Base-by-base conservation (phyloP, 352 stramenopile genomes). In the Globisporangium emineosum region DNA sequence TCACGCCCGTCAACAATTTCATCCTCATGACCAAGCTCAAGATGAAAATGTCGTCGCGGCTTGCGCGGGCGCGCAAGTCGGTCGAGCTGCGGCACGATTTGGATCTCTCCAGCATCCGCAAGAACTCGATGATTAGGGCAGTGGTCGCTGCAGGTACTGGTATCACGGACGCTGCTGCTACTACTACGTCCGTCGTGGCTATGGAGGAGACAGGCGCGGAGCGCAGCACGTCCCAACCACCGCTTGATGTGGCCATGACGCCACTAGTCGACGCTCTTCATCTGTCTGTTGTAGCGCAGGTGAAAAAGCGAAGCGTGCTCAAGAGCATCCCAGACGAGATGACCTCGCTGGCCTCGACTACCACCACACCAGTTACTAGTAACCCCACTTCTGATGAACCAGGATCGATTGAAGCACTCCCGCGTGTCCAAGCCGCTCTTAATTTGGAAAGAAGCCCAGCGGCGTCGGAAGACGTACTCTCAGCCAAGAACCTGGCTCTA, bases 1-100 rank as follows among this genome's bases (percentile, higher is more conserved):
- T 93, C 66, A 93, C 81, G 10, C 83, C 83, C 1, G 73, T 91
- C 13, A 93, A 93, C 64, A 93, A 91, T 65, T 90, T 93, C 62
- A 83, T 93, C 27, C 72, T 93, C 35, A 87, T 91, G 65, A 81
- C 76, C 23, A 84, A 84, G 32, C 73, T 93, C 61, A 93, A 93
- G 57, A 81, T 93, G 65, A 87, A 84, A 51, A 86, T 90, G 77
- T 78, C 77, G 8, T 73, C 74, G 3, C 71, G 79, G 0, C 68
- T 90, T 5, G 81, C 80, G 8, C 66, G 67, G 0, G 77, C 21
- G 13, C 76, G 76, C 2, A 76, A 71, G 45, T 72, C 67, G 0
- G 66, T 84, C 42, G 42, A 62, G 43, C 42, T 57, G 3, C 62
- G 62, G 3, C 62, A 57, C n/a, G 52, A 56, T 6, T 19, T 43